Conservation (phyloP, 176 grass and related monocot species). For the Eleusine coracana region DNA sequence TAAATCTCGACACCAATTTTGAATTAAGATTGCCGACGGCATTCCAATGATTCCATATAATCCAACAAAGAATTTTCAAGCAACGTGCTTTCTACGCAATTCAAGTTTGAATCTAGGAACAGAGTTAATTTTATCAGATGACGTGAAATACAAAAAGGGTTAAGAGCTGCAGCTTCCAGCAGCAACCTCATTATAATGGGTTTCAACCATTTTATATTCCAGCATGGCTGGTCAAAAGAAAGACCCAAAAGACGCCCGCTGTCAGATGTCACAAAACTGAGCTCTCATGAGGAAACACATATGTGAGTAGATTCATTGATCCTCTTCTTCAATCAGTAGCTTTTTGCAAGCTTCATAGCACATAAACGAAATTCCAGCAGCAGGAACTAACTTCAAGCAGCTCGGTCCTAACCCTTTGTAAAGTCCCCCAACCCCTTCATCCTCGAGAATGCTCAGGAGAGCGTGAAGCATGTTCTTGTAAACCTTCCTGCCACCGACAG, state of each 20-base stretch:
- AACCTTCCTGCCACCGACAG: conserved; percentile 63
- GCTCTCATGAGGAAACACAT: conserved; percentile 5
- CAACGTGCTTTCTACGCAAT: conserved; percentile 3
- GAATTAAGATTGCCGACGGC: conserved; percentile 11
- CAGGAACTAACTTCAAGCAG: conserved; percentile 81
- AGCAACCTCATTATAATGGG: background rate
- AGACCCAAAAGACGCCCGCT: background rate
- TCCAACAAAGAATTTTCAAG: background rate
- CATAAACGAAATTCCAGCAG: conserved; percentile 96
- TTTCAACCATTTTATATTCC: conserved; percentile 28
- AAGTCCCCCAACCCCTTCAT: conserved; percentile 81
- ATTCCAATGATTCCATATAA: conserved; percentile 16
- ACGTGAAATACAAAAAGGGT: background rate
- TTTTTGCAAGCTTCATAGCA: conserved; percentile 96
- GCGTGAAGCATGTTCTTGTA: conserved; percentile 97
- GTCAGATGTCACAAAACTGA: conserved; percentile 18
- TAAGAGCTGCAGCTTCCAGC: conserved; percentile 5
- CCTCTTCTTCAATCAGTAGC: conserved; percentile 71
- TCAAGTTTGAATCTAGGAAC: background rate
- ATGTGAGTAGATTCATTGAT: conserved; percentile 3
- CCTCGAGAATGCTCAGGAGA: conserved; percentile 75
- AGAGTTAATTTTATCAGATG: background rate
- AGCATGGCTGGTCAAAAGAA: background rate
- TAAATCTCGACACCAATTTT: background rate
- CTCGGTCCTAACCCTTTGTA: conserved; percentile 83